Conservation (phyloP, 139 green algal species). For the Monoraphidium neglectum region DNA sequence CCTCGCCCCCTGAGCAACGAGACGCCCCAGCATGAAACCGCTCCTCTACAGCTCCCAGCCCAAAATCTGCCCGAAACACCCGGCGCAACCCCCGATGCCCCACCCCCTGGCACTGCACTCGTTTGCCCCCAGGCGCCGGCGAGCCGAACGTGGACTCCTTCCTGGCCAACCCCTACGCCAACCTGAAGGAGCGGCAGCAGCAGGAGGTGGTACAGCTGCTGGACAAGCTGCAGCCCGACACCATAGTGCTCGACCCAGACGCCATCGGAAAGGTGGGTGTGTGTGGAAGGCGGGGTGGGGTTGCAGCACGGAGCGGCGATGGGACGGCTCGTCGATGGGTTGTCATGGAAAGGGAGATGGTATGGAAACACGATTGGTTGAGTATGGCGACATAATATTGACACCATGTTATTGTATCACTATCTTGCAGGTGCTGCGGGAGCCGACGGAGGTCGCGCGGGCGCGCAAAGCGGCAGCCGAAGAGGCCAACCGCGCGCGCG, state of each 20-base stretch:
- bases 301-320: neutral
- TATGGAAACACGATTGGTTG: too few relatives aligned
- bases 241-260: constrained; percentile 93
- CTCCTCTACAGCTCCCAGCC: too few relatives aligned
- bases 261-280: constrained; percentile 70
- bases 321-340: too few relatives aligned
- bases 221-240: constrained; percentile 97
- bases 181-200: constrained; percentile 80
- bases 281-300: neutral
- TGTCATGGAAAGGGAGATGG: too few relatives aligned
- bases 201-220: constrained; percentile 91
- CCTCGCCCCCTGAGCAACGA: too few relatives aligned
- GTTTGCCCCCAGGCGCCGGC: too few relatives aligned
- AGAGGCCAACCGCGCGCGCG: constrained; percentile 39
- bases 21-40: too few relatives aligned
- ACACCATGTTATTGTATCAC: too few relatives aligned
- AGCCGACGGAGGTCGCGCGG: constrained; percentile 77
- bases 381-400: too few relatives aligned
- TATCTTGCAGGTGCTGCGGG: constrained; percentile 28
- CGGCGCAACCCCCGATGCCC: too few relatives aligned
- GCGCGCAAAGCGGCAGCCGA: constrained; percentile 42
- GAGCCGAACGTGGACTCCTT: constrained; percentile 98
- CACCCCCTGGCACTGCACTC: too few relatives aligned
- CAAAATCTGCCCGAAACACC: too few relatives aligned
- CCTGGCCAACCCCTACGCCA: constrained; percentile 93